A percentile compares a stretch with the other conserved stretches of the same genome.
phyloP scores from a whole-genome alignment of 1,284 basidiomycete species.

The Athelia sp. region DNA sequence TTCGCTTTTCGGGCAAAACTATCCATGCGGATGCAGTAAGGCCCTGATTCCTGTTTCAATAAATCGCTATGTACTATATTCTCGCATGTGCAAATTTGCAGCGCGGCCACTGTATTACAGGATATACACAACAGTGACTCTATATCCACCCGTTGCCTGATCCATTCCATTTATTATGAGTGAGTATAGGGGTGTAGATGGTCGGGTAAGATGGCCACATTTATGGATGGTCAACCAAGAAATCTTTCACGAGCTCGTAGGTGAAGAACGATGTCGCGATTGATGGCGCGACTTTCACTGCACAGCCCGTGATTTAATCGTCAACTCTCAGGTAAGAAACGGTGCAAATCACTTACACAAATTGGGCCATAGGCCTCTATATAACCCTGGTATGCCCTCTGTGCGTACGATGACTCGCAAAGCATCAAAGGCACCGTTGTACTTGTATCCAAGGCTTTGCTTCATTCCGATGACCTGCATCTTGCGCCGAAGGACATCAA shows the following conservation, averaged over 20 bases:
- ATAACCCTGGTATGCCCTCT: conserved; percentile 76
- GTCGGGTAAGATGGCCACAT: no score
- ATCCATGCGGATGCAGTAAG: no score
- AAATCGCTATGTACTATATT: no score
- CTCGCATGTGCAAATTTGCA: no score
- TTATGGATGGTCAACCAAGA: background rate
- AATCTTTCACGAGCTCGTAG: conserved; percentile 63
- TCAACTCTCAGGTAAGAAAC: conserved; percentile 11
- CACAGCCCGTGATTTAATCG: conserved; percentile 2
- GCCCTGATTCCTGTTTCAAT: no score
- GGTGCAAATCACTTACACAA: conserved; percentile 56
- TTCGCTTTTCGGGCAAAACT: no score
- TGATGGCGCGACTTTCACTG: conserved; percentile 88
- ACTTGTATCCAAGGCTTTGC: conserved; percentile 56
- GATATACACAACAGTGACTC: no score
- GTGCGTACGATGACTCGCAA: conserved; percentile 62
- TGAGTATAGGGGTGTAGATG: no score
- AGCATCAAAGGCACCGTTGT: conserved; percentile 78
- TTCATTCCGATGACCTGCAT: conserved; percentile 94
- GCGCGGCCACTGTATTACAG: no score
- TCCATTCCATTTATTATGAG: no score
- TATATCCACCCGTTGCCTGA: no score
- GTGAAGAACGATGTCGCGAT: conserved; percentile 85
- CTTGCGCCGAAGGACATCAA: conserved; percentile 90
- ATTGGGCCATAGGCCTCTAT: conserved; percentile 91